Evolutionary conservation across 2,329 filamentous ascomycete genomes (phyloP), one percentile per base, ranked within the genome.

Genomic region (Pestalotiopsis sp.): DNA sequence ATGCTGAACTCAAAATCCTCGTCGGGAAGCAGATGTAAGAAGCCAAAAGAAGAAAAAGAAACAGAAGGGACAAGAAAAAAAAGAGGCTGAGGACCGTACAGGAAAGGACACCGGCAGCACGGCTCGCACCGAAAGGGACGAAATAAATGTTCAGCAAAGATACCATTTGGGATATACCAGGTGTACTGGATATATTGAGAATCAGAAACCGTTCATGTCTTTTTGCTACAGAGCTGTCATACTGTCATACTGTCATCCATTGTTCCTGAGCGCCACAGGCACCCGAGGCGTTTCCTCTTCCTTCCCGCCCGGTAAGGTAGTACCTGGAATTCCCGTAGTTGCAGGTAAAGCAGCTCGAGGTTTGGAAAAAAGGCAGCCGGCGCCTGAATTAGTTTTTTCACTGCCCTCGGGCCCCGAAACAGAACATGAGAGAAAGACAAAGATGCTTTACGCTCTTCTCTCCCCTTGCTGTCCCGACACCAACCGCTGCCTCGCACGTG

Each of bases 401-500:
- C 17, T n/a, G 17, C n/a, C 45, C 45, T 20, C 31, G 31, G 20
- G 45, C 17, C 41, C 45, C n/a, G 45, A 23, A 52, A 45, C 17
- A 45, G 41, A 45, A 4, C 17, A 52, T n/a, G 45, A 52, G 20
- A 9, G 45, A 52, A 52, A 20, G 45, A 52, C 9, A 20, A 23
- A 52, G 17, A n/a, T 52, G 31, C 7, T 36, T 36, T 36, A 36
- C 45, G 17, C 45, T 52, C 25, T 59, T 59, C 23, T 59, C n/a
- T 25, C 11, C 57, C 12, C 27, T 59, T 59, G 23, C 27, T 23
- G 4, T 23, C 57, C 57, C 59, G 31, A 20, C 31, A 27, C 27
- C 14, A 36, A 31, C 59, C 59, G 59, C 59, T 39, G 59, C 31
- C 59, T 62, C 39, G 41, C 62, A 64, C 41, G 62, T 64, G 62